A percentile compares a stretch with the other conserved stretches of the same genome.
These are phyloP conservation scores for Camelina neglecta DNA, from an alignment of 345 rosid genomes.

Conservation along the genomic window DNA sequence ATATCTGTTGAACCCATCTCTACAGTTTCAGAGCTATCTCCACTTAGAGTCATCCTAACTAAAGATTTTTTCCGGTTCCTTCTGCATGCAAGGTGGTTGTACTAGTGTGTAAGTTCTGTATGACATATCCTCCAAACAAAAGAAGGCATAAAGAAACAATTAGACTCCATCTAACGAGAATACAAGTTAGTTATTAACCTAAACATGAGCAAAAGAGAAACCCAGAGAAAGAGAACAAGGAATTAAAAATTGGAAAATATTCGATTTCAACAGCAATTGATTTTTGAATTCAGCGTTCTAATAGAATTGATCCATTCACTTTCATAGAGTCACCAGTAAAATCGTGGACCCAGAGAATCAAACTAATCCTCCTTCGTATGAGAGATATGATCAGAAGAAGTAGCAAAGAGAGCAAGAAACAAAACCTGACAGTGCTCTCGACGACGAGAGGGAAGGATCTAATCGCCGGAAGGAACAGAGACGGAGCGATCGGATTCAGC, in stretches of 20 bases:
- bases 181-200: not conserved
- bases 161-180: constrained; percentile 9
- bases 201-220: no score
- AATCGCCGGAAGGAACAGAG: not conserved
- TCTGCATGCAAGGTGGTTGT: constrained; percentile 51
- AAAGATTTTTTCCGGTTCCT: constrained; percentile 32
- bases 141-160: constrained; percentile 10
- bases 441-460: constrained; percentile 20
- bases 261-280: no score
- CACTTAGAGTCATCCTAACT: constrained; percentile 51
- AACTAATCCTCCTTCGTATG: no score
- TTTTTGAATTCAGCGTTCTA: no score
- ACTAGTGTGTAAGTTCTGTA: constrained; percentile 34
- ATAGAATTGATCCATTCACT: not conserved
- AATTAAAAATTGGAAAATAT: not conserved
- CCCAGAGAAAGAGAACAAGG: not conserved
- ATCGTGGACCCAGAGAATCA: not conserved
- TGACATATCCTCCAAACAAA: constrained; percentile 34
- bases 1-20: constrained; percentile 52
- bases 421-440: constrained; percentile 20
- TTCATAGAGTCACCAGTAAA: not conserved
- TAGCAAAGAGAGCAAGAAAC: not conserved
- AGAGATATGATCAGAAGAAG: no score
- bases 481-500: constrained; percentile 6
- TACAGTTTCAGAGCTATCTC: constrained; percentile 42